Base-by-base conservation (phyloP, 2,329 filamentous ascomycete genomes). In the Trichoderma sp. region DNA sequence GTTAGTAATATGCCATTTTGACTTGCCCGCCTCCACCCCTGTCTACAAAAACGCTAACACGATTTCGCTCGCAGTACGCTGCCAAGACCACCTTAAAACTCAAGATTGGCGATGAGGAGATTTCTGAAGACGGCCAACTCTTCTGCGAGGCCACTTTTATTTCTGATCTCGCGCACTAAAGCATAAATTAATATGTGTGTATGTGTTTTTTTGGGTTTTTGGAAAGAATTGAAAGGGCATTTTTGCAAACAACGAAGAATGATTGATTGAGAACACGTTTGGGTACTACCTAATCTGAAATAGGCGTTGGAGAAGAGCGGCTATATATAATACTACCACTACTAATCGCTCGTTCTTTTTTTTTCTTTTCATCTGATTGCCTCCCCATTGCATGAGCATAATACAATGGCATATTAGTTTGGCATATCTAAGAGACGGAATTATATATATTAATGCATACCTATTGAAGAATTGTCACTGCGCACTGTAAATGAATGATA, bases 141-240 rank as follows among this genome's bases (percentile, higher is more conserved):
- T 97, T 96, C 81, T 89, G 88, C 69, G 96, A 99, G 83, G 94
- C 96, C 3, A 97, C 94, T n/a, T 99, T 98, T 83, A 97, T 99
- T 81, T 94, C 91, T 64, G 91, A 83, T 72, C 67, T 72, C 70
- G 68, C 71, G 5, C n/a, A 37, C 49, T 56, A 29, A 16, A 68
- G 27, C 31, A 49, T 68, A 31, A 37, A 24, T 24, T 24, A 49
- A 49, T 47, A 16, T 37, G n/a, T 56, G 33, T 35, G 33, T 33
- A 7, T 35, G 33, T 35, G 11, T 35, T 35, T 35, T 16, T 37
- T 35, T 21, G 47, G 47, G 49, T 13, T 52, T 67, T 52, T 67
- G 64, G 55, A 67, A 67, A 67, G 64, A 49, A 58, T 58, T 63
- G 60, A 72, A 66, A 70, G 21, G 49, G 56, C 35, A 61, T 61